These are phyloP conservation scores for Ophiosphaerella korrae DNA, from an alignment of 2,329 filamentous ascomycete species.

Conservation along the genomic window DNA sequence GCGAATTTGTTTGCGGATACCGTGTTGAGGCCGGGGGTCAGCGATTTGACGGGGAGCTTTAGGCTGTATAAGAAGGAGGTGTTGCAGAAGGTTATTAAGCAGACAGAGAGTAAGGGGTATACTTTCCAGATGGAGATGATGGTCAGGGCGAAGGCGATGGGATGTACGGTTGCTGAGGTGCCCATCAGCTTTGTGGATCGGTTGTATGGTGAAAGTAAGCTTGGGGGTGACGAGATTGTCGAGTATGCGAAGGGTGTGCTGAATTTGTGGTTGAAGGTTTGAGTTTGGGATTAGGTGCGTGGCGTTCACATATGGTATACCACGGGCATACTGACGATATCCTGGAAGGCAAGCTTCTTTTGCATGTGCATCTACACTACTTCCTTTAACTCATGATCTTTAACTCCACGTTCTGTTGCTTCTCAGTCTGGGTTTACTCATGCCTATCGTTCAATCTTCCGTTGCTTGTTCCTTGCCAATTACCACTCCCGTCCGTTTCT, in stretches of 20 bases:
- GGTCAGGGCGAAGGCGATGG: constrained; percentile 95
- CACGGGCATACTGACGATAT: not conserved
- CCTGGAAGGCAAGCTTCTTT: constrained; percentile 5
- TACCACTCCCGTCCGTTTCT: not conserved
- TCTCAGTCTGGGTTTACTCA: not conserved
- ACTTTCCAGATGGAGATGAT: constrained; percentile 99
- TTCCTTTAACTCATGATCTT: constrained; percentile 21
- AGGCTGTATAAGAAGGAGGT: constrained; percentile 91
- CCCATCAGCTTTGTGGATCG: constrained; percentile 93
- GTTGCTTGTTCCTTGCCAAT: not conserved
- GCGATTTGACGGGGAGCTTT: constrained; percentile 94
- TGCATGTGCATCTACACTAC: constrained; percentile 8
- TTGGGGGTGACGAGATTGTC: constrained; percentile 93
- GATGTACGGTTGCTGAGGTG: constrained; percentile 90
- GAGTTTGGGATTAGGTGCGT: constrained; percentile 18
- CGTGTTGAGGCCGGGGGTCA: constrained; percentile 88
- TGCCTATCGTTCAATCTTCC: not conserved
- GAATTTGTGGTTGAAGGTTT: constrained; percentile 57
- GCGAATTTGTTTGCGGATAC: constrained; percentile 97
- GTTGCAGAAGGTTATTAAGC: constrained; percentile 85
- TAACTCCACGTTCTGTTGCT: not conserved
- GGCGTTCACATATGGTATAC: constrained; percentile 29
- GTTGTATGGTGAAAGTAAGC: constrained; percentile 92
- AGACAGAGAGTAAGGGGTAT: constrained; percentile 94
- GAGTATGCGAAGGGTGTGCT: constrained; percentile 80